Percentiles rank a stretch among this genome's conserved stretches.
Conservation (phyloP, 1,284 basidiomycete species). For the Cutaneotrichosporon sp. region DNA sequence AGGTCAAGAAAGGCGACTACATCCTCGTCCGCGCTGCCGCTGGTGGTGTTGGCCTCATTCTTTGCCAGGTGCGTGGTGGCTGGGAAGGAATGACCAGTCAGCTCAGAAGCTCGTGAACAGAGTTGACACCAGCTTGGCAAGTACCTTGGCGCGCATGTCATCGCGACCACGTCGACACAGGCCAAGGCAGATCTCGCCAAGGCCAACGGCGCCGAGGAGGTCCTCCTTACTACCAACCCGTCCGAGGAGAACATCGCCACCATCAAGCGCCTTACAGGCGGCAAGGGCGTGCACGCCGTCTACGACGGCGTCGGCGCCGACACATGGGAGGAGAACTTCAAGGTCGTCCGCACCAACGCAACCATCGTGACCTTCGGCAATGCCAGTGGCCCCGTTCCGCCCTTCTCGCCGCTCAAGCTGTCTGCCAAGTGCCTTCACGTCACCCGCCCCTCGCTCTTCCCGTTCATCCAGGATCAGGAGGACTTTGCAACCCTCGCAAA, state of each 20-base stretch:
- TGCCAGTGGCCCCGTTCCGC: conserved; percentile 55
- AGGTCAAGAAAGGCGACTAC: conserved; percentile 60
- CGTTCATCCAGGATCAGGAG: conserved; percentile 66
- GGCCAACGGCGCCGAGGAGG: conserved; percentile 74
- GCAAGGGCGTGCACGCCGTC: conserved; percentile 73
- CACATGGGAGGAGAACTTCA: conserved; percentile 81
- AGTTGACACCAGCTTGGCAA: conserved; percentile 47
- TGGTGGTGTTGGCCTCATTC: conserved; percentile 59
- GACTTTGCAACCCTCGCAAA: conserved; percentile 64
- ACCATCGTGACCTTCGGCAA: conserved; percentile 80
- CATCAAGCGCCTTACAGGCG: conserved; percentile 68
- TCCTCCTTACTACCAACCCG: conserved; percentile 66
- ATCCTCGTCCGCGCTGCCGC: conserved; percentile 75
- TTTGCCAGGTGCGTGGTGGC: conserved; percentile 52
- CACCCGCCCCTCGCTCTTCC: conserved; percentile 57
- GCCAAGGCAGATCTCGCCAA: conserved; percentile 83
- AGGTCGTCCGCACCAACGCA: conserved; percentile 68
- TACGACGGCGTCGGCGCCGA: conserved; percentile 94
- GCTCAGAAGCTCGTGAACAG: not conserved
- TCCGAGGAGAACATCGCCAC: conserved; percentile 54
- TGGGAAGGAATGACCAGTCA: conserved; percentile 48
- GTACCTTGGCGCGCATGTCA: conserved; percentile 71
- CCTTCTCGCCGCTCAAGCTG: conserved; percentile 69
- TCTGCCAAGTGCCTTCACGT: conserved; percentile 77
- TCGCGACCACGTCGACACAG: conserved; percentile 83